Conservation (phyloP, 2,329 filamentous ascomycete species). For the Xylariaceae sp. region DNA sequence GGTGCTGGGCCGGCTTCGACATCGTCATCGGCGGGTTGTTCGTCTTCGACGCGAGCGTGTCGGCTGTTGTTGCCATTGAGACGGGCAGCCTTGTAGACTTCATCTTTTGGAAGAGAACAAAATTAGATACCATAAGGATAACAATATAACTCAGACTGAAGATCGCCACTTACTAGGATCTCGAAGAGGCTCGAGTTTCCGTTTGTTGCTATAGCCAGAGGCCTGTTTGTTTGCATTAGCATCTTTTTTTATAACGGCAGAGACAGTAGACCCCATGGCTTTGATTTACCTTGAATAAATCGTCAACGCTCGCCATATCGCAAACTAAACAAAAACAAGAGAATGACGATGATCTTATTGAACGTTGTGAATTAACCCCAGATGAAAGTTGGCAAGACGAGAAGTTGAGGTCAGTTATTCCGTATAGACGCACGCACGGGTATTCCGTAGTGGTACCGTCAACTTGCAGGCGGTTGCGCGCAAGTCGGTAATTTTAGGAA, state of each 20-base stretch:
- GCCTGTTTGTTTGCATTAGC: conserved; percentile 23
- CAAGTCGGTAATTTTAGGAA: too few species aligned
- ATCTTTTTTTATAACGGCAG: not conserved
- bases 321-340: not conserved
- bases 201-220: conserved; percentile 49
- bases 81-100: conserved; percentile 61
- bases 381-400: not conserved
- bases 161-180: conserved; percentile 53
- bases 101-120: conserved; percentile 37
- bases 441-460: too few species aligned
- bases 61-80: conserved; percentile 41
- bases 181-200: conserved; percentile 56
- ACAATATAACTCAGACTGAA: not conserved
- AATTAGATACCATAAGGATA: conserved; percentile 1
- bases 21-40: conserved; percentile 36
- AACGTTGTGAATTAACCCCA: not conserved
- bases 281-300: conserved; percentile 46
- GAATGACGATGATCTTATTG: not conserved
- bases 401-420: not conserved
- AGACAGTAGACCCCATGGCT: conserved; percentile 3
- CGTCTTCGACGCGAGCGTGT: conserved; percentile 42
- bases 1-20: conserved; percentile 47
- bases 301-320: conserved; percentile 53
- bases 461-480: too few species aligned
- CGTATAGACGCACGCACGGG: too few species aligned